phyloP scores from a whole-genome alignment of 495 filamentous ascomycete species.

The Tetracladium marchalianum region DNA sequence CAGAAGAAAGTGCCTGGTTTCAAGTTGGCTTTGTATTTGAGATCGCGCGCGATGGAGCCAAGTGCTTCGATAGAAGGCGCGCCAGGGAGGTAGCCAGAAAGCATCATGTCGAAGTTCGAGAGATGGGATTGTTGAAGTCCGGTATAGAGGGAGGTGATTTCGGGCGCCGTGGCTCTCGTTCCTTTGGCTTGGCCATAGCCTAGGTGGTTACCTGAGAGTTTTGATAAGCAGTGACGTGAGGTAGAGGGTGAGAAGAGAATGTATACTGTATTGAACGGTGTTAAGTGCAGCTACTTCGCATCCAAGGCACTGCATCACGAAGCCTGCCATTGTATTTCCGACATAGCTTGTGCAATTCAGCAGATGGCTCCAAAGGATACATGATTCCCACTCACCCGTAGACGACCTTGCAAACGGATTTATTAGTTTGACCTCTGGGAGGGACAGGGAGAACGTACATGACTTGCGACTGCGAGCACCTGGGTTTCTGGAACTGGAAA shows the following conservation, averaged over 20 bases:
- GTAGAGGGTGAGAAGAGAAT: background rate
- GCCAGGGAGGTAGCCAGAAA: constrained; percentile 86
- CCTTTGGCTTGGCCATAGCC: constrained; percentile 84
- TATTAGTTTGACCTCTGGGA: constrained; percentile 13
- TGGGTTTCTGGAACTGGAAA: constrained; percentile 69
- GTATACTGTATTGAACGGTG: constrained; percentile 81
- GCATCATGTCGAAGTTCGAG: constrained; percentile 79
- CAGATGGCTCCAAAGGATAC: constrained; percentile 8
- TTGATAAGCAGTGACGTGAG: background rate
- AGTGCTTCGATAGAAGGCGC: constrained; percentile 75
- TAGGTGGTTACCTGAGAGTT: constrained; percentile 71
- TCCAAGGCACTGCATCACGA: constrained; percentile 84
- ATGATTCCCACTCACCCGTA: constrained; percentile 52
- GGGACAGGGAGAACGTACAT: constrained; percentile 56
- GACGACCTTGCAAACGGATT: constrained; percentile 48
- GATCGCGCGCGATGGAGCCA: constrained; percentile 69
- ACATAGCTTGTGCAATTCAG: constrained; percentile 59
- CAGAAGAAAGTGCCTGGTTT: constrained; percentile 82
- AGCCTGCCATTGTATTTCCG: constrained; percentile 90
- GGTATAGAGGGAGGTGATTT: constrained; percentile 77
- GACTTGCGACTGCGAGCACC: constrained; percentile 90
- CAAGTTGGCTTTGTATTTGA: constrained; percentile 52
- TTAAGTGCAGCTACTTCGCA: constrained; percentile 90
- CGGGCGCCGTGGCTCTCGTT: constrained; percentile 63
- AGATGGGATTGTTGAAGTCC: constrained; percentile 76